These are phyloP conservation scores for Trametes coccinea DNA, from an alignment of 768 basidiomycete genomes.

Conservation along the genomic window DNA sequence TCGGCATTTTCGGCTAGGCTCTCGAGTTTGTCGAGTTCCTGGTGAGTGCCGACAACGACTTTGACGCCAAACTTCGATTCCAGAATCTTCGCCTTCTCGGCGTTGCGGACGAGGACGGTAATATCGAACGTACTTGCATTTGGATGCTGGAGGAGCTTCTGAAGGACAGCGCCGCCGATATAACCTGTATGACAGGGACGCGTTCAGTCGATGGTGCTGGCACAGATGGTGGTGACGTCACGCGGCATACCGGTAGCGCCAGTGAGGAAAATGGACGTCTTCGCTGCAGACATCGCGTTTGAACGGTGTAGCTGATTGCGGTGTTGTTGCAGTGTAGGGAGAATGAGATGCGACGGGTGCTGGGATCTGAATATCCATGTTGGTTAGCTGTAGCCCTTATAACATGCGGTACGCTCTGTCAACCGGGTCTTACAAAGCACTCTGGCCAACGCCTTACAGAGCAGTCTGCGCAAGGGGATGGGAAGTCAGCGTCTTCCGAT, in stretches of 20 bases:
- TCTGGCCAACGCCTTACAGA: no score
- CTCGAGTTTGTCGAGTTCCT: constrained; percentile 40
- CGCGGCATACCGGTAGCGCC: constrained; percentile 45
- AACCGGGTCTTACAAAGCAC: constrained; percentile 1
- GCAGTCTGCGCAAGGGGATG: no score
- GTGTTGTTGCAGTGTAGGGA: background rate
- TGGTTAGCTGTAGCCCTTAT: no score
- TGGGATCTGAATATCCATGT: no score
- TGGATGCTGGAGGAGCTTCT: constrained; percentile 45
- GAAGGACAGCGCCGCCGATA: constrained; percentile 56
- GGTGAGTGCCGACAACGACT: constrained; percentile 20
- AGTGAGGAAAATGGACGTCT: constrained; percentile 43
- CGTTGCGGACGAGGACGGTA: constrained; percentile 6
- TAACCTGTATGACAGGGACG: constrained; percentile 40
- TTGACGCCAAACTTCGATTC: constrained; percentile 25
- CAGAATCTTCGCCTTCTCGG: constrained; percentile 8
- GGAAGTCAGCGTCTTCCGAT: no score
- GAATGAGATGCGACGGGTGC: no score
- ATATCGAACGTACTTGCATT: constrained; percentile 1
- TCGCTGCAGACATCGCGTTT: constrained; percentile 24
- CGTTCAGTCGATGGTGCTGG: no score
- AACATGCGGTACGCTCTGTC: no score
- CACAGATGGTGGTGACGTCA: background rate
- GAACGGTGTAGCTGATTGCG: background rate
- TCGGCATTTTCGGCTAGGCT: constrained; percentile 45